Base-by-base conservation (phyloP, 805 yeast genomes). In the Starmerella ratchasimensis region DNA sequence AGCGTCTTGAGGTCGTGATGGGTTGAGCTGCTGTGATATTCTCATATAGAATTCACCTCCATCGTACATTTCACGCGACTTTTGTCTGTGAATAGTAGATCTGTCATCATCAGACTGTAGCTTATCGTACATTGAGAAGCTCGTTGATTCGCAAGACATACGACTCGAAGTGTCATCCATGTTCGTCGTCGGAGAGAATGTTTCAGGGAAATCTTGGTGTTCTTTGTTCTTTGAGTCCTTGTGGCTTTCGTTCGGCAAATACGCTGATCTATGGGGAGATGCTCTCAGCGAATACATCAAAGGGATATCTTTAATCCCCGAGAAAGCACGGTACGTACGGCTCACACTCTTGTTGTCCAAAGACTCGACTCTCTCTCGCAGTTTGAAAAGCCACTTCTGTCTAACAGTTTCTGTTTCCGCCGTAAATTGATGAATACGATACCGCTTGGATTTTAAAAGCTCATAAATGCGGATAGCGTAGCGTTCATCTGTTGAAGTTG, bases 391-490 rank as follows among this genome's bases (percentile, higher is more conserved):
- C 48, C 48, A 44, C 18, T 26, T 11, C 24, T 27, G 19, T 2
- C 48, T 29, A 9, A 20, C 13, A 4, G 7, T 3, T 16, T 38
- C 42, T 17, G 21, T 38, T 17, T 44, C 48, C 1, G 45, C 48
- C 10, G 36, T 16, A 15, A 44, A 21, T 6, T 19, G 14, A 17
- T 37, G 39, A 2, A 19, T 34, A 13, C 20, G 13, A 17, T 33
- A 21, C 4, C 22, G 25, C 3, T n/a, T 16, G 1, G 18, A 3
- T 3, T n/a, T 4, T 11, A 14, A 11, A 10, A 3, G 17, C 21
- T 37, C 41, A 13, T 27, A 22, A 6, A 45, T 30, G 14, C 28
- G 30, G 21, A 45, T 38, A 3, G 32, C 25, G 28, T 45, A 45
- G 5, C 48, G 21, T 3, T 31, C 40, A 28, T 45, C 45, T n/a